A percentile compares a stretch with the other conserved stretches of the same genome.
Evolutionary conservation across 352 stramenopile species (phyloP).

Genomic region (Pseudoperonospora humuli): DNA sequence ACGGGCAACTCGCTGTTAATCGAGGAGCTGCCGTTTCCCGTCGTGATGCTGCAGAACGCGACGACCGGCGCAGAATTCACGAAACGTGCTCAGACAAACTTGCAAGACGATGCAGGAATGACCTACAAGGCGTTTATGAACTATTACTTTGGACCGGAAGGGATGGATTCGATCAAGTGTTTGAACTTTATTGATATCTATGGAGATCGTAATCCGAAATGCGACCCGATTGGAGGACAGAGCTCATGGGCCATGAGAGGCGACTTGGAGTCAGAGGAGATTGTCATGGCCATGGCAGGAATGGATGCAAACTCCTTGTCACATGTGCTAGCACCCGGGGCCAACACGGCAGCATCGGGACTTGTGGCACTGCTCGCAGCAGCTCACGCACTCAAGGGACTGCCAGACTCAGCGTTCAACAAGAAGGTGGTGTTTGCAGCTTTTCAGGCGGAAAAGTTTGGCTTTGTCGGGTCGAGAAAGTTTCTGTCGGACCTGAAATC

Average conservation of each 20-base stretch:
- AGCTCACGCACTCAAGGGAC: slow-evolving; percentile 51
- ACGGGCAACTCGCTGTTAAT: slow-evolving; percentile 40
- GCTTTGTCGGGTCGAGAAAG: slow-evolving; percentile 73
- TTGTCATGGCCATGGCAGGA: slow-evolving; percentile 63
- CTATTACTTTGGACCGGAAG: slow-evolving; percentile 72
- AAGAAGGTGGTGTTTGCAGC: slow-evolving; percentile 76
- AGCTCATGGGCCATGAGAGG: slow-evolving; percentile 62
- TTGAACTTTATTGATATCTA: slow-evolving; percentile 76
- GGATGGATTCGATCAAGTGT: slow-evolving; percentile 68
- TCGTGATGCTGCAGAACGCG: slow-evolving; percentile 55
- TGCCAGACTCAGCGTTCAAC: slow-evolving; percentile 53
- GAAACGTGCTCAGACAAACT: slow-evolving; percentile 51
- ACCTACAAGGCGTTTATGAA: slow-evolving; percentile 79
- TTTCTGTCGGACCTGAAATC: slow-evolving; percentile 61
- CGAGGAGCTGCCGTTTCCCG: slow-evolving; percentile 40
- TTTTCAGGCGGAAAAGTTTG: slow-evolving; percentile 77
- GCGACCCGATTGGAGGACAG: slow-evolving; percentile 73
- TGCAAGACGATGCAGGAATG: slow-evolving; percentile 27
- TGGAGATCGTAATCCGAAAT: slow-evolving; percentile 49
- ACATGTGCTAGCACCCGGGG: slow-evolving; percentile 59
- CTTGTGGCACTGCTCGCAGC: slow-evolving; percentile 70
- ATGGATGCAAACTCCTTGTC: slow-evolving; percentile 73
- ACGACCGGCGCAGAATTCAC: slow-evolving; percentile 34
- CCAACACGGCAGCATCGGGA: slow-evolving; percentile 66
- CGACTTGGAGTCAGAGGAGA: slow-evolving; percentile 37